A percentile compares a stretch with the other conserved stretches of the same genome.
phyloP scores from a whole-genome alignment of 2,329 filamentous ascomycete genomes.

The Macroventuria anomochaeta region DNA sequence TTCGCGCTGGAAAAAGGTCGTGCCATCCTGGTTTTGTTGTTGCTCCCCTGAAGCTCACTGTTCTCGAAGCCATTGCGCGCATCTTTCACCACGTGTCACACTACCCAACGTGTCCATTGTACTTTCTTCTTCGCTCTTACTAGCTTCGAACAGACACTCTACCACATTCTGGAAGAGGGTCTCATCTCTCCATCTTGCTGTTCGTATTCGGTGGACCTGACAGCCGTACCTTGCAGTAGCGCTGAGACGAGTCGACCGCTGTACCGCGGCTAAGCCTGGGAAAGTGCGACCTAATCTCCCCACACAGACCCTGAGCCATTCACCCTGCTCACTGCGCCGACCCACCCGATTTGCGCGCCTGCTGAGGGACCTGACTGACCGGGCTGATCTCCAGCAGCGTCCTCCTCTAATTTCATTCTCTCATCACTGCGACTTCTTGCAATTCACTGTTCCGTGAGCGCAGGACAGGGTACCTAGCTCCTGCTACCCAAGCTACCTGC shows the following conservation, averaged over 20 bases:
- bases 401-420: conserved; percentile 33
- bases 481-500: conserved; percentile 20
- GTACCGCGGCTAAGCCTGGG: conserved; percentile 10
- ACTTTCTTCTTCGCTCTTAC: neutral
- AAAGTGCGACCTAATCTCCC: conserved; percentile 18
- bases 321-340: conserved; percentile 19
- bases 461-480: conserved; percentile 20
- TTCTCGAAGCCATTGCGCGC: conserved; percentile 13
- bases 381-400: conserved; percentile 17
- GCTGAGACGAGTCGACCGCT: conserved; percentile 9
- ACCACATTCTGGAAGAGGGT: neutral
- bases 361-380: conserved; percentile 13
- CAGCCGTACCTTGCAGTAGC: conserved; percentile 29
- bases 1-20: conserved; percentile 15
- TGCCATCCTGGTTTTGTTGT: conserved; percentile 14
- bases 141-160: neutral
- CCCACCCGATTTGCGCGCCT: conserved; percentile 17
- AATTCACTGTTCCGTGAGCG: conserved; percentile 11
- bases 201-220: conserved; percentile 7
- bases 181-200: neutral
- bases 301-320: conserved; percentile 28
- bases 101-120: conserved; percentile 4
- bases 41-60: conserved; percentile 15
- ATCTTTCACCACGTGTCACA: conserved; percentile 12
- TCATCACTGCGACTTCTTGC: conserved; percentile 5